Evolutionary conservation across 306 rosid species (phyloP), one percentile per base, ranked within the genome.

Genomic region (Ziziphus jujuba): DNA sequence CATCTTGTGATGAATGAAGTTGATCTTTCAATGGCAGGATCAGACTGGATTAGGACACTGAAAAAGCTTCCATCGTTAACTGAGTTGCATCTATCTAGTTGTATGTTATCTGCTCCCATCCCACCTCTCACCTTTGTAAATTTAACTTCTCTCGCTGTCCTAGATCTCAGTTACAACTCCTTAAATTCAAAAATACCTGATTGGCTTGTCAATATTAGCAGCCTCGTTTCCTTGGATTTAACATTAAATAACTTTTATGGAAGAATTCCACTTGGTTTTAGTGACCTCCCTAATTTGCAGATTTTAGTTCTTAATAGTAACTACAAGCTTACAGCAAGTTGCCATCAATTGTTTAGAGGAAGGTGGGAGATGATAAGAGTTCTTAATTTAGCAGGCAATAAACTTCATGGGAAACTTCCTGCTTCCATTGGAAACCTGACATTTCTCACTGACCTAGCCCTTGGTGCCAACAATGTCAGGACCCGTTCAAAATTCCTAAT

Each of bases 161-260:
- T 28, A 28, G 33, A 28, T 28, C 33, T 28, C 33, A 28, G 33
- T 28, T 28, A 28, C 33, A 28, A 28, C 33, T 28, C 2, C 33
- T 1, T 28, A 28, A 28, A 28, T 28, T 28, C 33, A 28, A 71
- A 56, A 19, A 54, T 84, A 23, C 88, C 83, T 8, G 35, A 33
- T 60, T 80, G 85, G 85, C 77, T 80, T 67, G 65, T 45, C 16
- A 74, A 77, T 35, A 63, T 77, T 25, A 78, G 55, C 62, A 77
- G 67, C 66, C 33, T 80, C 43, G 45, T 23, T 16, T 7, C 64
- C 16, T 36, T 77, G 52, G 66, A 65, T 49, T 54, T 80, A 48
- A 64, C 74, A n/a, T 0, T 0, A 0, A 63, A 12, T 43, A 2
- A 7, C 43, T 33, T 84, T 25, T 55, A 63, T 66, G 88, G 81